A percentile compares a stretch with the other conserved stretches of the same genome.
Evolutionary conservation across 2,329 filamentous ascomycete species (phyloP).

Genomic region (Fusarium sp.): DNA sequence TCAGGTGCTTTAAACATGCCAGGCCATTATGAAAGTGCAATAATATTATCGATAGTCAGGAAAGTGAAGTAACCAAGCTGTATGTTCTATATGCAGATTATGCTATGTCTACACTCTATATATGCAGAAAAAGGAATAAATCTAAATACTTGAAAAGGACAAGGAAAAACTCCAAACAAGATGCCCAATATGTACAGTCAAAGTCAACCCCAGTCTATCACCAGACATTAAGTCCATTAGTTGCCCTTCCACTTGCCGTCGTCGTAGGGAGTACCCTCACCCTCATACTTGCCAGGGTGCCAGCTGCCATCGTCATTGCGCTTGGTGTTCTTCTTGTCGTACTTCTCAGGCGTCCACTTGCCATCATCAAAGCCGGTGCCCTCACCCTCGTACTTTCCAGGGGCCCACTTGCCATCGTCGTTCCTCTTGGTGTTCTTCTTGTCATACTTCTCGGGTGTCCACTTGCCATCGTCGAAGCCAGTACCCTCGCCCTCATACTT

Average conservation of each 20-base stretch:
- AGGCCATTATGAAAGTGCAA: neutral
- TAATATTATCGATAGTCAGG: accelerated
- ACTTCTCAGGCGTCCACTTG: constrained; percentile 6
- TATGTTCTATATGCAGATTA: neutral
- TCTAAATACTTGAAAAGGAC: neutral
- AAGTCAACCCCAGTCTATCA: neutral
- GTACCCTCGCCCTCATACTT: constrained; percentile 11
- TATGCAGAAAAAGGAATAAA: neutral
- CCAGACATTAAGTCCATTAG: neutral
- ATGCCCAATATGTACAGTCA: neutral
- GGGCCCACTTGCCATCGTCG: constrained; percentile 27
- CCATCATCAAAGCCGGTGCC: constrained; percentile 1
- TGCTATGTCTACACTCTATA: neutral
- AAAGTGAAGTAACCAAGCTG: neutral
- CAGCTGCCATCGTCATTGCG: constrained; percentile 27
- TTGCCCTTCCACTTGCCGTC: constrained; percentile 13
- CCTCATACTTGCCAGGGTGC: constrained; percentile 13
- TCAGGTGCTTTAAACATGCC: accelerated
- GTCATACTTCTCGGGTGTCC: constrained; percentile 2
- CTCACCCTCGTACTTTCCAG: constrained; percentile 11
- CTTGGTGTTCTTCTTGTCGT: neutral
- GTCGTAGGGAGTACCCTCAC: constrained; percentile 2
- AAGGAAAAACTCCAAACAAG: neutral
- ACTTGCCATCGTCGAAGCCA: constrained; percentile 9
- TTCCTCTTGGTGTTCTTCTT: neutral